Base-by-base conservation (phyloP, 129 eudicot species). In the Heracleum sosnowskyi region DNA sequence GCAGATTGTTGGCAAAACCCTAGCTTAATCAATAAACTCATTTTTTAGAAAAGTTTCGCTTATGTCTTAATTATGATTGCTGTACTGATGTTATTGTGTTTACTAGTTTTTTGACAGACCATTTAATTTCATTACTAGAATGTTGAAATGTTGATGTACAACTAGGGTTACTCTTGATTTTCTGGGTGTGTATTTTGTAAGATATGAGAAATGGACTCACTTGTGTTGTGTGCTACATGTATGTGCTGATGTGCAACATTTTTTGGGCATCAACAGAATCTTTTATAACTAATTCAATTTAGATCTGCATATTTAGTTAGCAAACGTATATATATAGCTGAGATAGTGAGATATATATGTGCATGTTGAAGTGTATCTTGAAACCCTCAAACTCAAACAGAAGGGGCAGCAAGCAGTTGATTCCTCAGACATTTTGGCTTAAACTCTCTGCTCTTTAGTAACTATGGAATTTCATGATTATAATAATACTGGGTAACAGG, bases 1-100 rank as follows among this genome's bases (percentile, higher is more conserved):
- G 41, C 77, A 29, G 84, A 51, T 34, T 76, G 69, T 49, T 51
- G 45, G 41, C 45, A 53, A 83, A 88, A 85, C 86, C 83, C 80
- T 83, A 85, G 71, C 39, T 40, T 0, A 57, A 55, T 80, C 33
- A 62, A 80, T 69, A 40, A 29, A 22, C 45, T 36, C 8, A 16
- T 11, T 15, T 15, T 9, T 76, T 31, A 18, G 44, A 42, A 40
- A 57, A 33, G 42, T 35, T 69, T 42, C 24, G 24, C 72, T 47
- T 7, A 0, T 55, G 15, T 44, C 72, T 12, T 79, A 15, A 24
- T 51, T 60, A 42, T 78, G 36, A 20, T 70, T 72, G 39, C n/a
- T 79, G 41, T 72, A 53, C 4, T 36, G 13, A 16, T 76, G 71
- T 37, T 45, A n/a, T 55, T 77, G 5, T 29, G 73, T 37, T 37